phyloP scores from a whole-genome alignment of 345 rosid species.

The Punica granatum region DNA sequence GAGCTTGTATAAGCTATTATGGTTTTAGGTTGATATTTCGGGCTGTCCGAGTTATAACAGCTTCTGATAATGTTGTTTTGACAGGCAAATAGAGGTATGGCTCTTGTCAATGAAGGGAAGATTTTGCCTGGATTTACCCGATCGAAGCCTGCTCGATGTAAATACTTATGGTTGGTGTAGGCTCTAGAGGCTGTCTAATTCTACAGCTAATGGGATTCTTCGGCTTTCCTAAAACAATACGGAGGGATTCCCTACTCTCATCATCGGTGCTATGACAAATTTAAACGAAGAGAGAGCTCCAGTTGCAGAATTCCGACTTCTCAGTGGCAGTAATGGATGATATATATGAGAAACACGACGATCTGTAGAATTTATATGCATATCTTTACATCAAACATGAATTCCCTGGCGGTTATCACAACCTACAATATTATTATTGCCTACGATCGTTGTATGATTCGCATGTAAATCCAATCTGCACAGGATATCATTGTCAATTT shows the following conservation, averaged over 20 bases:
- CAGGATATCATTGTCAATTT: background rate
- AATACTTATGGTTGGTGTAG: background rate
- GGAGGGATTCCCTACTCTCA: background rate
- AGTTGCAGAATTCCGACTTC: too few relatives aligned
- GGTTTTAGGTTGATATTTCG: too few relatives aligned
- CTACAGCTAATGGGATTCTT: background rate
- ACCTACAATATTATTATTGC: background rate
- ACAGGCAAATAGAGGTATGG: slow-evolving; percentile 9
- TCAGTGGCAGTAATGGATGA: too few relatives aligned
- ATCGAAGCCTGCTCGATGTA: background rate
- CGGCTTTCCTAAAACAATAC: background rate
- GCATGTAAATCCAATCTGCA: background rate
- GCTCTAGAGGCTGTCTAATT: background rate
- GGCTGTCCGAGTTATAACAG: too few relatives aligned
- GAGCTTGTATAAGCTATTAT: too few relatives aligned
- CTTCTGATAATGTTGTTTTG: slow-evolving; percentile 1
- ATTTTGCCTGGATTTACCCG: background rate
- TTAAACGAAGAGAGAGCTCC: too few relatives aligned
- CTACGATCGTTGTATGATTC: background rate
- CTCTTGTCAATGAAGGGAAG: background rate
- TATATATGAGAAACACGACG: background rate
- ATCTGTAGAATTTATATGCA: too few relatives aligned
- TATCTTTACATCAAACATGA: background rate
- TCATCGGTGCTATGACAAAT: background rate
- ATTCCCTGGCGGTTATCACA: background rate